These are phyloP conservation scores for Camelina hispida DNA, from an alignment of 345 rosid genomes.

Conservation along the genomic window DNA sequence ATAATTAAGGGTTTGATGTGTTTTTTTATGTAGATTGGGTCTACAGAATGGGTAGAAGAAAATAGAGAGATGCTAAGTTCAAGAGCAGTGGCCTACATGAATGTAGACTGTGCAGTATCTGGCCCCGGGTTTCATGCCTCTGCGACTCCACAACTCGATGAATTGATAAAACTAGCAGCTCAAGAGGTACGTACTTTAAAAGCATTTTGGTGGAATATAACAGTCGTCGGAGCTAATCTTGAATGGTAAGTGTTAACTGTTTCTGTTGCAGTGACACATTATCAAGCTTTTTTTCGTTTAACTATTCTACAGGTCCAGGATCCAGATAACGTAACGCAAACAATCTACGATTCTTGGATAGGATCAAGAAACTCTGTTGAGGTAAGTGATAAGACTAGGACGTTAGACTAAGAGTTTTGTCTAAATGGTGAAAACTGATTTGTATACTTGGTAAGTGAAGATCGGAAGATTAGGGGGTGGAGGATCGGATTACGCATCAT, in stretches of 20 bases:
- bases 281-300: background rate
- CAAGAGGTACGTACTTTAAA: slow-evolving; percentile 71
- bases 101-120: slow-evolving; percentile 64
- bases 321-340: slow-evolving; percentile 74
- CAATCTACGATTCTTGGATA: slow-evolving; percentile 70
- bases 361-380: slow-evolving; percentile 49
- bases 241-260: slow-evolving; percentile 5
- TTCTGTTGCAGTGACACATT: background rate
- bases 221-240: slow-evolving; percentile 1
- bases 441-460: slow-evolving; percentile 44
- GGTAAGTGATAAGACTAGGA: slow-evolving; percentile 44
- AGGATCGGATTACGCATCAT: slow-evolving; percentile 79
- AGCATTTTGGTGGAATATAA: background rate
- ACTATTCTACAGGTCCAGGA: slow-evolving; percentile 63
- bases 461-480: slow-evolving; percentile 69
- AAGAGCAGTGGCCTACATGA: slow-evolving; percentile 79
- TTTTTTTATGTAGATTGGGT: slow-evolving; percentile 63
- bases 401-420: background rate
- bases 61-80: slow-evolving; percentile 75
- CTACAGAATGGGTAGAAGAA: slow-evolving; percentile 94
- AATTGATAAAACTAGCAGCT: slow-evolving; percentile 62
- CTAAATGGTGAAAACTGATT: slow-evolving; percentile 4
- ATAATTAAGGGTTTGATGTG: background rate
- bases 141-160: slow-evolving; percentile 88
- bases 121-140: slow-evolving; percentile 70